Percentiles rank a stretch among this genome's conserved stretches.
phyloP scores from a whole-genome alignment of 768 basidiomycete species.

The Pisolithus tinctorius region DNA sequence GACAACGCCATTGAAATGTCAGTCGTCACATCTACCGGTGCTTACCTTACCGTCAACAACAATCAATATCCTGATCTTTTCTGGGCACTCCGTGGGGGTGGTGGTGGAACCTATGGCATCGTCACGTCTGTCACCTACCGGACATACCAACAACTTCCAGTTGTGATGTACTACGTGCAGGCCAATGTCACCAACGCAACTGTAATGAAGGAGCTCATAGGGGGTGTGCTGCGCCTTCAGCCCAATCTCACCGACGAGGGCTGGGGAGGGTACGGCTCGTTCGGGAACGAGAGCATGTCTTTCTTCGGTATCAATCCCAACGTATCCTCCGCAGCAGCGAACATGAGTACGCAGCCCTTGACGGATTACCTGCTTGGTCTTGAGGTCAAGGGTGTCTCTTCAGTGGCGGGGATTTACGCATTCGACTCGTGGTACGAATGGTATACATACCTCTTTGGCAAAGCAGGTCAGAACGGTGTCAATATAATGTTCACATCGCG shows the following conservation, averaged over 20 bases:
- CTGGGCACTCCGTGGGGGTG: constrained; percentile 49
- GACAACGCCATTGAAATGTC: constrained; percentile 38
- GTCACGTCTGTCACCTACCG: constrained; percentile 41
- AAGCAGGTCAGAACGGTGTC: constrained; percentile 13
- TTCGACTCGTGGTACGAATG: constrained; percentile 21
- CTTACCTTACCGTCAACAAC: constrained; percentile 33
- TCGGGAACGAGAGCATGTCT: constrained; percentile 1
- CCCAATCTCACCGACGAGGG: constrained; percentile 33
- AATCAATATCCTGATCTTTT: constrained; percentile 40
- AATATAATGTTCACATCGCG: constrained; percentile 28
- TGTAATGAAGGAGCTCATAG: constrained; percentile 23
- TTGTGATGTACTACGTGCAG: constrained; percentile 21
- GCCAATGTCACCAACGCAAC: constrained; percentile 28
- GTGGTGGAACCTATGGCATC: constrained; percentile 44
- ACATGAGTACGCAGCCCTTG: constrained; percentile 23
- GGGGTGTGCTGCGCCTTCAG: constrained; percentile 29
- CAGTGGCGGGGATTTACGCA: constrained; percentile 17
- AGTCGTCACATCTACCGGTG: constrained; percentile 37
- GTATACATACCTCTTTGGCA: constrained; percentile 6
- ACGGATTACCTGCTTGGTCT: constrained; percentile 6
- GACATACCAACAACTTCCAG: constrained; percentile 33
- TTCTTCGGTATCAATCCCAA: constrained; percentile 29
- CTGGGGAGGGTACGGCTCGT: constrained; percentile 36
- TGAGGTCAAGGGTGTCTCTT: constrained; percentile 11
- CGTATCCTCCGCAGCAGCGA: constrained; percentile 28